Base-by-base conservation (phyloP, 2,329 filamentous ascomycete genomes). In the Tothia fuscella region DNA sequence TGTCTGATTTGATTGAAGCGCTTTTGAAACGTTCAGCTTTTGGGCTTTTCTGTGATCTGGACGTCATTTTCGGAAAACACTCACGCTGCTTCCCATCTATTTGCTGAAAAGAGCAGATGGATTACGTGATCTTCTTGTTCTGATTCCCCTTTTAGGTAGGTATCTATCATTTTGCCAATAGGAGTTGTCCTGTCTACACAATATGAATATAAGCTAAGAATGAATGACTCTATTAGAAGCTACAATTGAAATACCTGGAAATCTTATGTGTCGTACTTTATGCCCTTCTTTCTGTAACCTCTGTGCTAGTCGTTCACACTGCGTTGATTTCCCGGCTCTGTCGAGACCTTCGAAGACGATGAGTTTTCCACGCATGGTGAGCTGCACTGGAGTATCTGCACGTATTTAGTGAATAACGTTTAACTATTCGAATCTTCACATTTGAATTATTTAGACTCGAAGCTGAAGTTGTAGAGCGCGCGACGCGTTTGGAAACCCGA, bases 321-420 rank as follows among this genome's bases (percentile, higher is more conserved):
- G 88, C 25, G 87, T 93, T 17, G 86, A 89, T 70, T 95, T 95
- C 43, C 88, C 88, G 32, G 87, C 86, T 49, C 86, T 77, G 54
- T 95, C 88, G 47, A 95, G 70, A 2, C 88, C 88, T 65, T 95
- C 88, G 43, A 94, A 76, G 4, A 89, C 82, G 41, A 94, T 74
- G 24, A 95, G 73, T 10, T 79, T 76, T 35, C 87, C 87, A 35
- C 80, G 71, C 35, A 36, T 36, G 12, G 13, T 25, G 13, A 21
- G 24, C 32, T n/a, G n/a, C n/a, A n/a, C n/a, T n/a, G n/a, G n/a
- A n/a, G n/a, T n/a, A n/a, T n/a, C n/a, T n/a, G n/a, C n/a, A n/a
- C n/a, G n/a, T n/a, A n/a, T n/a, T n/a, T n/a, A n/a, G n/a, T n/a
- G n/a, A n/a, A n/a, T n/a, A n/a, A n/a, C n/a, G n/a, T n/a, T n/a